Conservation (phyloP, 768 basidiomycete genomes). For the Boletus speciosus region DNA sequence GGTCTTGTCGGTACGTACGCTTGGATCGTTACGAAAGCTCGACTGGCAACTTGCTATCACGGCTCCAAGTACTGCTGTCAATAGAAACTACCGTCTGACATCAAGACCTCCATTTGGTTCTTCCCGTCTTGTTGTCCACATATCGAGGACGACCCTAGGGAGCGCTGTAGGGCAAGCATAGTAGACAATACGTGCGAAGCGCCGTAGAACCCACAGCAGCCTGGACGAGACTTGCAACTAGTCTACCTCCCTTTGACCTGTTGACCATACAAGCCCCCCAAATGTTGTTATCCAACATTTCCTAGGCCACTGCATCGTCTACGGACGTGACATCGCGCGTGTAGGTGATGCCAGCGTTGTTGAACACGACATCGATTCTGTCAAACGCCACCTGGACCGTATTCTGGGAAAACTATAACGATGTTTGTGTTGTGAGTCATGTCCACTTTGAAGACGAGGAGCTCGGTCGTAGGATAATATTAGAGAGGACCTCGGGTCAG, state of each 20-base stretch:
- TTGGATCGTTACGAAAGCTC: not conserved
- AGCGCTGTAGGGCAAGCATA: not conserved
- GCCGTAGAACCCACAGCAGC: not conserved
- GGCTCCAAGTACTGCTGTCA: not conserved
- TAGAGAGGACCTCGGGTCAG: conserved; percentile 28
- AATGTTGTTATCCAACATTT: not conserved
- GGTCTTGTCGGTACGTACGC: not conserved
- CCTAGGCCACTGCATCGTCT: not conserved
- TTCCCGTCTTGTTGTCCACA: not conserved
- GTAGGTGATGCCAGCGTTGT: not conserved
- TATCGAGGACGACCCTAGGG: too few relatives aligned
- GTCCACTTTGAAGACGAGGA: not conserved
- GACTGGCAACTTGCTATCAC: not conserved
- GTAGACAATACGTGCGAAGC: not conserved
- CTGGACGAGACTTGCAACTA: not conserved
- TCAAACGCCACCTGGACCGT: not conserved
- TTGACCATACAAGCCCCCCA: not conserved
- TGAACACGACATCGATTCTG: not conserved
- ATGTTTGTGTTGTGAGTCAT: not conserved
- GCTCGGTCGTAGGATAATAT: not conserved
- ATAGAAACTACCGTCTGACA: not conserved
- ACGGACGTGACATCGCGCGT: not conserved
- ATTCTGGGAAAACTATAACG: not conserved
- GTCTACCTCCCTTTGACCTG: not conserved
- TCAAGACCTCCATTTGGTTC: not conserved